Conservation (phyloP, 345 rosid species). For the Populus ilicifolia region DNA sequence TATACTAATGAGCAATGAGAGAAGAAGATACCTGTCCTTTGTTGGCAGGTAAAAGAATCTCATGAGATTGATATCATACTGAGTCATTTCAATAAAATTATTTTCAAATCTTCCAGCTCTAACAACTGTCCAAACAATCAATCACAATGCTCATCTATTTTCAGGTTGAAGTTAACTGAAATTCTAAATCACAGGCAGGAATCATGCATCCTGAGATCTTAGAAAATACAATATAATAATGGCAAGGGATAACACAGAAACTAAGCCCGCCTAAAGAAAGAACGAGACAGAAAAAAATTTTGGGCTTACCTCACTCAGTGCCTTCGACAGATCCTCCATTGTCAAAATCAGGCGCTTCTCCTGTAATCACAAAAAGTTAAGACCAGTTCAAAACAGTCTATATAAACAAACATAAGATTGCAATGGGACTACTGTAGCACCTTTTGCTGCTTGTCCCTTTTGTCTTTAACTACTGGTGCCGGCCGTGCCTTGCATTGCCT, state of each 20-base stretch:
- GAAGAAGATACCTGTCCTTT: no score
- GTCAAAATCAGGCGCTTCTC: slow-evolving; percentile 83
- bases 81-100: no score
- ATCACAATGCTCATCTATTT: no score
- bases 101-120: no score
- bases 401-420: not conserved
- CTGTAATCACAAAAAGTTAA: slow-evolving; percentile 39
- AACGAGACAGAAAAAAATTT: not conserved
- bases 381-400: not conserved
- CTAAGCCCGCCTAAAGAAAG: not conserved
- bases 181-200: no score
- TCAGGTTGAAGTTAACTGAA: no score
- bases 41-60: no score
- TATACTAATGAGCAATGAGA: no score
- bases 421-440: slow-evolving; percentile 23
- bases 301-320: slow-evolving; percentile 65
- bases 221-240: not conserved
- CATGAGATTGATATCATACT: no score
- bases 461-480: slow-evolving; percentile 78
- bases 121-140: no score
- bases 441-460: slow-evolving; percentile 90
- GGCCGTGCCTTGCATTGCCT: slow-evolving; percentile 97
- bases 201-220: no score
- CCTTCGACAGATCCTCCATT: slow-evolving; percentile 92
- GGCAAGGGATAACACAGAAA: not conserved